Conservation (phyloP, 345 rosid genomes). For the Geranium brycei region DNA sequence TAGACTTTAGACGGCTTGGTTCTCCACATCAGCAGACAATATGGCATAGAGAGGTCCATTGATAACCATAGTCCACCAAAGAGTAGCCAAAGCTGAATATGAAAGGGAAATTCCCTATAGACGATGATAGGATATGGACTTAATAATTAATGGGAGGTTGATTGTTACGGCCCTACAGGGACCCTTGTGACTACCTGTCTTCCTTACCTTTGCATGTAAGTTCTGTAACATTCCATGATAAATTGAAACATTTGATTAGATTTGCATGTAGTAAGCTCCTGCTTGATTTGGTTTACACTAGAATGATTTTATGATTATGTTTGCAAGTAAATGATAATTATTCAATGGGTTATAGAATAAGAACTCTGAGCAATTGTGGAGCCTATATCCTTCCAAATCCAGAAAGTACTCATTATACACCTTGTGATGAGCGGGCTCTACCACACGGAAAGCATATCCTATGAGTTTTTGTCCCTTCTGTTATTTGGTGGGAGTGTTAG, state of each 20-base stretch:
- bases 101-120: background rate
- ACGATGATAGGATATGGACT: background rate
- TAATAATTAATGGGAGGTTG: background rate
- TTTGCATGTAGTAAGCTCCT: too few relatives aligned
- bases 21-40: background rate
- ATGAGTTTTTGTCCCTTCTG: background rate
- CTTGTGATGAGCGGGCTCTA: background rate
- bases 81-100: background rate
- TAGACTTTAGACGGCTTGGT: background rate
- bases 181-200: background rate
- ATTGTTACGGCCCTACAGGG: background rate
- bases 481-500: too few relatives aligned
- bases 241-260: background rate
- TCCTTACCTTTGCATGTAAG: background rate
- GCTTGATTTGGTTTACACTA: background rate
- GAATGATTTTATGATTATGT: background rate
- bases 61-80: background rate
- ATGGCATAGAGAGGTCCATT: background rate
- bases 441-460: background rate
- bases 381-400: background rate
- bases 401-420: background rate
- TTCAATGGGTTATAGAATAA: too few relatives aligned
- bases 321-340: background rate
- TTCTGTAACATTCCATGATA: background rate
- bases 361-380: background rate